Base-by-base conservation (phyloP, 108 stramenopile genomes). In the Aurantiochytrium sp. region DNA sequence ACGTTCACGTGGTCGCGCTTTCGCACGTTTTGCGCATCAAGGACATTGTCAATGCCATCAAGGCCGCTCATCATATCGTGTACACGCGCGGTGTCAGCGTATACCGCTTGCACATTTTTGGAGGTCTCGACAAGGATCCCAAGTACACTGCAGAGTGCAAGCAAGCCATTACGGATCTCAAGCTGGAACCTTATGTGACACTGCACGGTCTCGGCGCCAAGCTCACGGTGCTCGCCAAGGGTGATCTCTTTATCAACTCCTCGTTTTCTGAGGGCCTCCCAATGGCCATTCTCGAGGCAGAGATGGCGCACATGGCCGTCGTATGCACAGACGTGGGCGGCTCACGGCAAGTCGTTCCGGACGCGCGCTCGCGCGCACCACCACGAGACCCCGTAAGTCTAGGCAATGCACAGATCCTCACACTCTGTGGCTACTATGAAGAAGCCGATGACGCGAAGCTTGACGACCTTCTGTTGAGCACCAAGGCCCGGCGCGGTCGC, bases 311-410 rank as follows among this genome's bases (percentile, higher is more conserved):
- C 49, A 23, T 83, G 45, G 23, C 76, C 51, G 76, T 83, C 25
- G 45, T 47, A 14, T 83, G 76, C 51, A 83, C 76, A 18, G 76
- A 83, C 51, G 76, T 83, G n/a, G 76, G 76, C n/a, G 76, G 76
- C n/a, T 83, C 76, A 1, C 76, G 76, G 8, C 76, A 83, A 23
- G 76, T 53, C 45, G 76, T 83, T 3, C 76, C 76, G 10, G 76
- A 83, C 76, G 18, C n/a, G 45, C 76, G 76, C 76, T 83, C 49
- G 18, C 76, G 76, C 10, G 76, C 76, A 35, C 76, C 76, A 0
- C 76, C 76, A 6, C 76, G 76, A 14, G 76, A 83, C 28, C 76
- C 76, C 6, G 76, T 83, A 18, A 53, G 49, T 47, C 76, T 83
- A 0, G 76, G 76, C n/a, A 23, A 83, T 35, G 76, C 76, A 6